Evolutionary conservation across 257 asterid genomes (phyloP).

Genomic region (Gynochthodes officinalis): DNA sequence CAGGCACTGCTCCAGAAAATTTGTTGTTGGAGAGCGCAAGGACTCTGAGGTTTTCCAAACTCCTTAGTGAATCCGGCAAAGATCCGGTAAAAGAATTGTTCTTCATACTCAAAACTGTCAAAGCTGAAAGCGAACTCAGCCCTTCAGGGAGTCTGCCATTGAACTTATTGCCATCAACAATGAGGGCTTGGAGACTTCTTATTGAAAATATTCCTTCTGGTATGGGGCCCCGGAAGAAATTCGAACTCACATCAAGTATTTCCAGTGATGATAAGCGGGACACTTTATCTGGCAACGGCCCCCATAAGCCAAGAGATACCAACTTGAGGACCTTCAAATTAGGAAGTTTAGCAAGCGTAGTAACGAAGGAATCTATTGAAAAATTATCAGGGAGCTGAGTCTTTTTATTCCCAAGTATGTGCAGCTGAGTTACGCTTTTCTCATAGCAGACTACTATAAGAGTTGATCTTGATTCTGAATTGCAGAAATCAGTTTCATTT

Average conservation of each 20-base stretch:
- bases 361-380: constrained; percentile 59
- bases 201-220: constrained; percentile 47
- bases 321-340: constrained; percentile 70
- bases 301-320: constrained; percentile 87
- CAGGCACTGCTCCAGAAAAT: constrained; percentile 75
- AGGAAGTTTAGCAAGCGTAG: constrained; percentile 50
- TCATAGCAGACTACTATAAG: constrained; percentile 74
- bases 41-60: constrained; percentile 54
- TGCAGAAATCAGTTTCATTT: constrained; percentile 59
- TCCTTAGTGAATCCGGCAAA: constrained; percentile 52
- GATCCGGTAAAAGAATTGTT: constrained; percentile 56
- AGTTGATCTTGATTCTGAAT: constrained; percentile 40
- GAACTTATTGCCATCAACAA: constrained; percentile 64
- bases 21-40: constrained; percentile 63
- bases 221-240: constrained; percentile 56
- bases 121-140: constrained; percentile 46
- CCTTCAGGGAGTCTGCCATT: constrained; percentile 52
- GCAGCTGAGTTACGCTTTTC: constrained; percentile 71
- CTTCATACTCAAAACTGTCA: constrained; percentile 64
- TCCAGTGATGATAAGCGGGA: constrained; percentile 58
- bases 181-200: constrained; percentile 54
- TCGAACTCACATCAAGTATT: constrained; percentile 75
- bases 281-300: constrained; percentile 49
- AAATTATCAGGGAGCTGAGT: constrained; percentile 52
- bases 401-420: constrained; percentile 48